A percentile compares a stretch with the other conserved stretches of the same genome.
phyloP scores from a whole-genome alignment of 352 stramenopile genomes.

The Phytophthora sp. region DNA sequence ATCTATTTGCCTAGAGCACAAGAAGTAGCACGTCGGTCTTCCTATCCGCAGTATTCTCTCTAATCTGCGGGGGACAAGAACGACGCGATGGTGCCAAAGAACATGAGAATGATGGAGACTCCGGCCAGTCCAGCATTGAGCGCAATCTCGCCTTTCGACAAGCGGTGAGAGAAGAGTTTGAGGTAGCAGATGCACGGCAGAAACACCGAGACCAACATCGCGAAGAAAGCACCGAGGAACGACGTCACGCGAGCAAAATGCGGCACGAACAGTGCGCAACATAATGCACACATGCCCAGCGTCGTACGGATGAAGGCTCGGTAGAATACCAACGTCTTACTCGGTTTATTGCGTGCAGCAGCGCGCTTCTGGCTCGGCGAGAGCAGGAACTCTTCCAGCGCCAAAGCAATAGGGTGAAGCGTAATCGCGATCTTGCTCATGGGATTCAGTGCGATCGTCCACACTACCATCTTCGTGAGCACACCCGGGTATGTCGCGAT shows the following conservation, averaged over 20 bases:
- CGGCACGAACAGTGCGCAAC: conserved; percentile 76
- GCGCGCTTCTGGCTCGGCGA: conserved; percentile 45
- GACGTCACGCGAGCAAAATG: conserved; percentile 87
- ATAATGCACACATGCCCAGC: conserved; percentile 58
- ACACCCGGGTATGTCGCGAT: conserved; percentile 64
- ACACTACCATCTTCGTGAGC: conserved; percentile 74
- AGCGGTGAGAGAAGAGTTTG: conserved; percentile 71
- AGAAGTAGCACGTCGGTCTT: neutral
- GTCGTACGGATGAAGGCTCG: conserved; percentile 69
- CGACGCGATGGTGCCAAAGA: conserved; percentile 79
- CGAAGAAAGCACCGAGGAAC: conserved; percentile 87
- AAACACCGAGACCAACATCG: conserved; percentile 85
- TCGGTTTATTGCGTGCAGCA: conserved; percentile 32
- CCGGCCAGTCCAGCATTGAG: conserved; percentile 63
- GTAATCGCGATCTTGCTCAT: conserved; percentile 91
- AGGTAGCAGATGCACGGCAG: conserved; percentile 87
- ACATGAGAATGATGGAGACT: conserved; percentile 71
- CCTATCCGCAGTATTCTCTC: neutral
- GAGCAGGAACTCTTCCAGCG: conserved; percentile 78
- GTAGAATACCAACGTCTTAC: conserved; percentile 51
- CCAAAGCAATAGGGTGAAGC: conserved; percentile 77
- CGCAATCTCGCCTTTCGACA: conserved; percentile 55
- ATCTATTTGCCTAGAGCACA: conserved; percentile 21
- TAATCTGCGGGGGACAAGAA: conserved; percentile 78
- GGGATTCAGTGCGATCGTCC: conserved; percentile 86